Evolutionary conservation across 73 alveolate species (phyloP).

Genomic region (Breviolum minutum): DNA sequence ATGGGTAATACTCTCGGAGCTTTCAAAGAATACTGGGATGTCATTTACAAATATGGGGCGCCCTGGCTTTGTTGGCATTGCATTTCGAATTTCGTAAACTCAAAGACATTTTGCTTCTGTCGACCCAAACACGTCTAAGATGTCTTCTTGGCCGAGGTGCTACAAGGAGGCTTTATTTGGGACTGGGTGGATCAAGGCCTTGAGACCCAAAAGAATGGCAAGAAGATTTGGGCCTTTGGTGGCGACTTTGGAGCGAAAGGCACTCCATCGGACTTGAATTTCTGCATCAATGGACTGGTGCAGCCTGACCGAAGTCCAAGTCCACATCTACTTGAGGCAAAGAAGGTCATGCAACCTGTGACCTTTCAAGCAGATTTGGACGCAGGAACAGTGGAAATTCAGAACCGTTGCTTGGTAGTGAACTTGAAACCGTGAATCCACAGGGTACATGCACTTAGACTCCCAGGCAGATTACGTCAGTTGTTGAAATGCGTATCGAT

Average conservation of each 20-base stretch:
- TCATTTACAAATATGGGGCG: constrained; percentile 16
- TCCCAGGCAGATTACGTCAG: background rate
- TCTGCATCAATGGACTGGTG: constrained; percentile 94
- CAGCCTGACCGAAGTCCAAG: constrained; percentile 91
- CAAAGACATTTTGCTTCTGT: too few species aligned
- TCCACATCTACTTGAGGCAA: constrained; percentile 73
- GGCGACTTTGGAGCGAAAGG: constrained; percentile 71
- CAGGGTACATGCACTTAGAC: background rate
- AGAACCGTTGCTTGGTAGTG: constrained; percentile 20
- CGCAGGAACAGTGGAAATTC: constrained; percentile 28
- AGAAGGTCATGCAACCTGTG: constrained; percentile 87
- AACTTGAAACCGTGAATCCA: background rate
- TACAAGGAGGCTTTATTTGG: constrained; percentile 95
- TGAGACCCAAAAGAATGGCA: constrained; percentile 22
- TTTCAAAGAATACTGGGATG: constrained; percentile 89
- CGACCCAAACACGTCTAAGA: background rate
- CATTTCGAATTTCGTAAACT: too few species aligned
- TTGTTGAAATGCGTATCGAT: background rate
- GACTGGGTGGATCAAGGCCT: constrained; percentile 96
- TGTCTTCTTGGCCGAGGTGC: background rate
- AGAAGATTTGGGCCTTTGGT: constrained; percentile 86
- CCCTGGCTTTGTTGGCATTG: background rate
- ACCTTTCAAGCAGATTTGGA: constrained; percentile 23
- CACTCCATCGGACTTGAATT: constrained; percentile 63
- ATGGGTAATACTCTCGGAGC: constrained; percentile 94